Conservation (phyloP, 352 stramenopile species). For the Phytophthora idaei region DNA sequence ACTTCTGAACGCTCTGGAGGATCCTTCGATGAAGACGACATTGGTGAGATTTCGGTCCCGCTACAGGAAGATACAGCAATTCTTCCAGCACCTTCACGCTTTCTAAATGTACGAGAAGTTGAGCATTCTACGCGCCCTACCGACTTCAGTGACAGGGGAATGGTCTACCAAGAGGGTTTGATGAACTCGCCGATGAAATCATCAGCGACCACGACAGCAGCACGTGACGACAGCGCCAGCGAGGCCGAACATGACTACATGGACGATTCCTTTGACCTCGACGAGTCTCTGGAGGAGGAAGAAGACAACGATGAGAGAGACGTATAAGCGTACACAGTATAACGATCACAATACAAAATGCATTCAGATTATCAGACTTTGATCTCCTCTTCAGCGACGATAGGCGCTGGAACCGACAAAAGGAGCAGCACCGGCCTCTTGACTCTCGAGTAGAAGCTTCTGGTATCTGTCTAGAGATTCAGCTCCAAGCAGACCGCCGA, state of each 20-base stretch:
- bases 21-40: constrained; percentile 9
- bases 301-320: constrained; percentile 34
- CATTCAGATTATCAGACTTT: constrained; percentile 1
- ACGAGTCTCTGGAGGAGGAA: constrained; percentile 74
- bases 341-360: constrained; percentile 20
- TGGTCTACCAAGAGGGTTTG: constrained; percentile 4
- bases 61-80: constrained; percentile 7
- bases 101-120: not conserved
- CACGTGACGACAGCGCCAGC: constrained; percentile 27
- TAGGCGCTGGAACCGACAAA: constrained; percentile 48
- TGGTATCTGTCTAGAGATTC: constrained; percentile 67
- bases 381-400: constrained; percentile 22
- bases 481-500: constrained; percentile 53
- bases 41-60: constrained; percentile 25
- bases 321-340: constrained; percentile 7
- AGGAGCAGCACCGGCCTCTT: constrained; percentile 46
- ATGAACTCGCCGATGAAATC: constrained; percentile 11
- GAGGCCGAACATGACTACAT: constrained; percentile 59
- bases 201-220: constrained; percentile 6
- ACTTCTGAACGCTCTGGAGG: not conserved
- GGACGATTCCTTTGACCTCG: constrained; percentile 77
- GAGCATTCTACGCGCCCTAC: not conserved
- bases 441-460: constrained; percentile 47
- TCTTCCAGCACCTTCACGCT: not conserved
- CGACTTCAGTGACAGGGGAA: not conserved